Evolutionary conservation across 2,329 filamentous ascomycete genomes (phyloP).

Genomic region (Penicillium sp.): DNA sequence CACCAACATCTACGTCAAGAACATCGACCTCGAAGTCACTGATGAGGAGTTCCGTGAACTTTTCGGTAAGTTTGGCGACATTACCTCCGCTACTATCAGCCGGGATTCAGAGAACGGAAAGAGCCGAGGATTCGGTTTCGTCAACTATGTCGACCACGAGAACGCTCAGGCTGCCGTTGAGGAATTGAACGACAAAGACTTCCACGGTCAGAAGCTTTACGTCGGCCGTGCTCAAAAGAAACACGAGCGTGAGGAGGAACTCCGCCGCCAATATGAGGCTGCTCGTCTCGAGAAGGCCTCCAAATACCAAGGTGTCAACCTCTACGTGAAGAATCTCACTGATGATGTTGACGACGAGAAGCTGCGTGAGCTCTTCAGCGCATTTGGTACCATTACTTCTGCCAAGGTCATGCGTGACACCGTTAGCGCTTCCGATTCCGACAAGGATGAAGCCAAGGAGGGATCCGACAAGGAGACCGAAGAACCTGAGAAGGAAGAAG

Average conservation of each 20-base stretch:
- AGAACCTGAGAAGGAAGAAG: conserved; percentile 38
- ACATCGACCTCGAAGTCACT: conserved; percentile 76
- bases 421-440: conserved; percentile 34
- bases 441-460: conserved; percentile 28
- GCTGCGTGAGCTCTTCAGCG: conserved; percentile 85
- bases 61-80: conserved; percentile 88
- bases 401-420: conserved; percentile 98
- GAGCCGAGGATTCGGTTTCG: conserved; percentile 92
- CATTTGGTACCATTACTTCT: conserved; percentile 93
- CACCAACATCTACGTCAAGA: conserved; percentile 99
- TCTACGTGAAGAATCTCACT: conserved; percentile 98
- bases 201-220: conserved; percentile 92
- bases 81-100: conserved; percentile 91
- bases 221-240: conserved; percentile 99
- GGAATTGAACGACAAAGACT: conserved; percentile 84
- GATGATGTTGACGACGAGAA: conserved; percentile 98
- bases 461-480: conserved; percentile 32
- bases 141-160: conserved; percentile 93
- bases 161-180: conserved; percentile 82
- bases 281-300: conserved; percentile 95
- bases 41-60: conserved; percentile 93
- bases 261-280: conserved; percentile 97
- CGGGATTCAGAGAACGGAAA: conserved; percentile 80
- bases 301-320: conserved; percentile 99
- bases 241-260: conserved; percentile 98